A percentile compares a stretch with the other conserved stretches of the same genome.
These are phyloP conservation scores for Candida verbasci DNA, from an alignment of 805 yeast genomes.

Conservation along the genomic window DNA sequence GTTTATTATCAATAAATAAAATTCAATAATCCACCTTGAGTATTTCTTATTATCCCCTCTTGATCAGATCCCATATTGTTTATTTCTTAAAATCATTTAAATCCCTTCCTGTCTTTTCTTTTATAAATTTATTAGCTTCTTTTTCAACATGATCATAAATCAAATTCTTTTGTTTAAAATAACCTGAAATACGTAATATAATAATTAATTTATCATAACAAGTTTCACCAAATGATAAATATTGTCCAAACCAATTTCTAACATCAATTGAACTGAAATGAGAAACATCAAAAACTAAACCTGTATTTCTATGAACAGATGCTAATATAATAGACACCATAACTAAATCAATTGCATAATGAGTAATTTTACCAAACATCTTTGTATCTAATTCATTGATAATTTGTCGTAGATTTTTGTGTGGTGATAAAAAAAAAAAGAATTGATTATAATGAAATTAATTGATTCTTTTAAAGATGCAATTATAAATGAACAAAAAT, in stretches of 20 bases:
- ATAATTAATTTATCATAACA: slow-evolving; percentile 48
- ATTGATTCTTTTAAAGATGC: slow-evolving; percentile 23
- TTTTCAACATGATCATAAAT: slow-evolving; percentile 30
- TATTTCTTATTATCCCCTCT: too few relatives aligned
- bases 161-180: slow-evolving; percentile 45
- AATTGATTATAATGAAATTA: slow-evolving; percentile 10
- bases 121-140: slow-evolving; percentile 25
- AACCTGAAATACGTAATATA: slow-evolving; percentile 43
- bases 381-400: too few relatives aligned
- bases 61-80: too few relatives aligned
- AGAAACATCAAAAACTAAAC: slow-evolving; percentile 53
- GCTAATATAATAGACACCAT: slow-evolving; percentile 79
- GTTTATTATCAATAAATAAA: too few relatives aligned
- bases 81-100: slow-evolving; percentile 17
- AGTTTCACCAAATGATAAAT: slow-evolving; percentile 57
- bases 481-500: slow-evolving; percentile 31
- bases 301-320: slow-evolving; percentile 81
- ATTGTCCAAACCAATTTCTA: slow-evolving; percentile 47
- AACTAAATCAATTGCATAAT: slow-evolving; percentile 72
- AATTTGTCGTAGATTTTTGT: too few relatives aligned
- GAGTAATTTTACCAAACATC: slow-evolving; percentile 60
- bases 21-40: too few relatives aligned
- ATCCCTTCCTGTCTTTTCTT: slow-evolving; percentile 28
- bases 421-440: too few relatives aligned
- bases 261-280: slow-evolving; percentile 44